Base-by-base conservation (phyloP, 768 basidiomycete species). In the Russula sp. region DNA sequence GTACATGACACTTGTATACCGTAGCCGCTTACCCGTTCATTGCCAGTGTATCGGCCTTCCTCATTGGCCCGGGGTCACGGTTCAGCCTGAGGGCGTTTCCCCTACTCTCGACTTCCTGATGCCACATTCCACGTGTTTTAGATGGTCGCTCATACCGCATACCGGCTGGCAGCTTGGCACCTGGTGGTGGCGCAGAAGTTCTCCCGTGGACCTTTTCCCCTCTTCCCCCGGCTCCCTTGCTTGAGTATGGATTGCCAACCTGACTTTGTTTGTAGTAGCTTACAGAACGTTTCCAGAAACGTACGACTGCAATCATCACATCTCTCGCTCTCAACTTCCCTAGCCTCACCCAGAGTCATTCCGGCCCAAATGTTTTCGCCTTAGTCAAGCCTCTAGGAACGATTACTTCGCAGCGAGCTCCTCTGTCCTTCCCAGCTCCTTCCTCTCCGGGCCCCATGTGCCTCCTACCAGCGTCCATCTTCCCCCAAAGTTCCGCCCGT, bases 131-230 rank as follows among this genome's bases (percentile, higher is more conserved):
- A 80, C 89, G 74, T 76, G 27, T 27, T 27, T 27, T 82, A 68
- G 73, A 73, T 63, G 80, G 79, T 4, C 77, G 80, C 0, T 85
- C 88, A 32, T 27, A 27, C 27, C 27, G 27, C 27, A 27, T 27
- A 27, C 27, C 27, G 27, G 27, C 27, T 27, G 27, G 27, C 2
- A 79, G 80, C 1, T 78, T 90, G 20, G 86, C 85, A 1, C 83
- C 79, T 2, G 88, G 87, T 22, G 88, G 88, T 27, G 88, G 89
- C 40, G 88, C 85, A 10, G 89, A 90, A 73, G 83, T 87, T 14
- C 70, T 89, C 82, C 86, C 13, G 22, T 56, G 1, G 56, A 51
- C 16, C 50, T 66, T 22, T 42, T 44, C 13, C 39, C 57, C 27
- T 2, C 27, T 27, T 57, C 60, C 20, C 32, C 51, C 7, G 59